Percentiles rank a stretch among this genome's conserved stretches.
Conservation (phyloP, 169 alveolate genomes). For the Plasmodium fragile region DNA sequence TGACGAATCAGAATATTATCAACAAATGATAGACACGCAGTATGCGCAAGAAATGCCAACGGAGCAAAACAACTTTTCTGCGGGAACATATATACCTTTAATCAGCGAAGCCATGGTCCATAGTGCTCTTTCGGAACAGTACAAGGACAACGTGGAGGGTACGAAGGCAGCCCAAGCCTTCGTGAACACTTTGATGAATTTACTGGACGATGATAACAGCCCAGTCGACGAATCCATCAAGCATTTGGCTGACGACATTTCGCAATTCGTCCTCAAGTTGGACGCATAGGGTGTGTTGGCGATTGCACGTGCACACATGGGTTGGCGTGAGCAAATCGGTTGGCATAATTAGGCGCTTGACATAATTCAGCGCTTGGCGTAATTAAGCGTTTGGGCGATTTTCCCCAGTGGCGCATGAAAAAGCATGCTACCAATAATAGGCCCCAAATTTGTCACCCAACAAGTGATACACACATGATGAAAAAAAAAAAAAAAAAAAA, state of each 20-base stretch:
- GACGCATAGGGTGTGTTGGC: background rate
- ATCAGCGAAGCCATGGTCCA: background rate
- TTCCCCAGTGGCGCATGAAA: background rate
- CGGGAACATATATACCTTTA: background rate
- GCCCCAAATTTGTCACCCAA: background rate
- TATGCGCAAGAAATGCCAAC: background rate
- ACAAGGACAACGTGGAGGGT: background rate
- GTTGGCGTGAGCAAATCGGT: background rate
- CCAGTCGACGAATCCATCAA: background rate
- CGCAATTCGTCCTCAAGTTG: background rate
- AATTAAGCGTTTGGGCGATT: background rate
- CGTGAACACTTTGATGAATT: background rate
- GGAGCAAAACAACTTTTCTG: background rate
- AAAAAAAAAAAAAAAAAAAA: constrained; percentile 3
- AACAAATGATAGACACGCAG: background rate
- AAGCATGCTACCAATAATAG: background rate
- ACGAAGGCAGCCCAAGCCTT: background rate
- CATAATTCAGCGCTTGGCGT: background rate
- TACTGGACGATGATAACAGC: background rate
- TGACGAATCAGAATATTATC: background rate
- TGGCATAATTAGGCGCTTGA: background rate
- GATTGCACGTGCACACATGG: background rate
- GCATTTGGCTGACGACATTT: background rate
- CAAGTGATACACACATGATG: background rate
- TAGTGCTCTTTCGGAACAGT: background rate